Evolutionary conservation across 1,284 basidiomycete species (phyloP), one percentile per base, ranked within the genome.

Genomic region (Cutaneotrichosporon cyanovorans): DNA sequence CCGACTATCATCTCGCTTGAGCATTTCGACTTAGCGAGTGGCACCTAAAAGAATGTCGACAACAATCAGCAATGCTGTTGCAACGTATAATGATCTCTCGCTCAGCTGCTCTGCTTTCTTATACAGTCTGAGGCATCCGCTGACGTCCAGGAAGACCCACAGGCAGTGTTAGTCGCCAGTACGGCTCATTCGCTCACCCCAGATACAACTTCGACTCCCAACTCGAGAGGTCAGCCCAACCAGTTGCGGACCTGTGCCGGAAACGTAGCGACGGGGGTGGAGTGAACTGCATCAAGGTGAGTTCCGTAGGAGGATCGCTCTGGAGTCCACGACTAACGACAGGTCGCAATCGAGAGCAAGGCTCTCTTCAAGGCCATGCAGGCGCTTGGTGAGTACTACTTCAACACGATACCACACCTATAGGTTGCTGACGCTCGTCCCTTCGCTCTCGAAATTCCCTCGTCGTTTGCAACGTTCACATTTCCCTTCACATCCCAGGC

Each of bases 281-380:
- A 19, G 60, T 68, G 46, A 80, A 81, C 53, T 86, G 83, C 63
- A 79, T 85, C 57, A 77, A 71, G 58, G 83, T 85, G 57, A 54
- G 80, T 72, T 0, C 12, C 16, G 36, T 7, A 12, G 4, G 25
- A 7, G 12, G 25, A 7, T 12, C 8, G 25, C 25, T 7, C 25
- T 28, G 12, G 25, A 28, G 8, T 12, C 7, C 8, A 28, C 7
- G 7, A 16, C 16, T 32, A 31, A 21, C 2, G 32, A 6, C 42
- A 87, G 84, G 63, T 85, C 50, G 76, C 77, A 61, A 79, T 85
- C 79, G 76, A 80, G 46, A 80, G 81, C 20, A 83, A 77, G 56
- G 73, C 75, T 42, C 64, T 87, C 46, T 86, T 87, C 68, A 75
- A 79, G 66, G 79, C 82, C 46, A 87, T 88, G 84, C 85, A 86